Evolutionary conservation across 495 filamentous ascomycete species (phyloP).

Genomic region (Trichocladium uniseriatum): DNA sequence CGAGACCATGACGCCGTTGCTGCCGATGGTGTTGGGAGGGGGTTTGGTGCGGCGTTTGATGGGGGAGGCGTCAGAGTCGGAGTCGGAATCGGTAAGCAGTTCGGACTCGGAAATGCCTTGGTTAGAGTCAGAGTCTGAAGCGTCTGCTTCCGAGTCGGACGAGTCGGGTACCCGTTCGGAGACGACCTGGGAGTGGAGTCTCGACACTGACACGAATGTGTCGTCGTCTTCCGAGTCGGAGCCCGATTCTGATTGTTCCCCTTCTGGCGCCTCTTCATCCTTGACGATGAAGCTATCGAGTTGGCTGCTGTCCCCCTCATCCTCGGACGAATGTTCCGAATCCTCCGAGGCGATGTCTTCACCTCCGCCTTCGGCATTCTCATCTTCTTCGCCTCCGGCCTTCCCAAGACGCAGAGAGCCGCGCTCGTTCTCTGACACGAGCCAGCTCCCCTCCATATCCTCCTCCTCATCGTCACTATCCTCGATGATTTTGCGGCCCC

Average conservation of each 20-base stretch:
- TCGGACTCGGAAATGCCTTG: constrained; percentile 27
- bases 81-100: constrained; percentile 23
- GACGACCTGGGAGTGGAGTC: constrained; percentile 26
- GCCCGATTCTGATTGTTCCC: constrained; percentile 33
- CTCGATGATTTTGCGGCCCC: constrained; percentile 39
- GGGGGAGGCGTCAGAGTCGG: constrained; percentile 2
- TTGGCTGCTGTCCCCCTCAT: constrained; percentile 37
- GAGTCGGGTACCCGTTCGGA: constrained; percentile 6
- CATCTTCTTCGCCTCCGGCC: constrained; percentile 74
- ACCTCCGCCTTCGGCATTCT: constrained; percentile 76
- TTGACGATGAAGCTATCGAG: constrained; percentile 40
- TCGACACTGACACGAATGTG: constrained; percentile 34
- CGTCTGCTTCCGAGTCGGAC: constrained; percentile 19
- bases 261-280: constrained; percentile 22
- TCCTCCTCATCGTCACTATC: constrained; percentile 64
- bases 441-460: constrained; percentile 55
- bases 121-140: constrained; percentile 4
- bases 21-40: constrained; percentile 17
- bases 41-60: constrained; percentile 5
- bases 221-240: constrained; percentile 29
- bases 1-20: constrained; percentile 51
- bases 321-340: constrained; percentile 26
- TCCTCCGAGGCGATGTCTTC: constrained; percentile 65
- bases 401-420: constrained; percentile 53
- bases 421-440: constrained; percentile 57